Evolutionary conservation across 2,329 filamentous ascomycete species (phyloP), one percentile per base, ranked within the genome.

Genomic region (Alternaria postmessia): DNA sequence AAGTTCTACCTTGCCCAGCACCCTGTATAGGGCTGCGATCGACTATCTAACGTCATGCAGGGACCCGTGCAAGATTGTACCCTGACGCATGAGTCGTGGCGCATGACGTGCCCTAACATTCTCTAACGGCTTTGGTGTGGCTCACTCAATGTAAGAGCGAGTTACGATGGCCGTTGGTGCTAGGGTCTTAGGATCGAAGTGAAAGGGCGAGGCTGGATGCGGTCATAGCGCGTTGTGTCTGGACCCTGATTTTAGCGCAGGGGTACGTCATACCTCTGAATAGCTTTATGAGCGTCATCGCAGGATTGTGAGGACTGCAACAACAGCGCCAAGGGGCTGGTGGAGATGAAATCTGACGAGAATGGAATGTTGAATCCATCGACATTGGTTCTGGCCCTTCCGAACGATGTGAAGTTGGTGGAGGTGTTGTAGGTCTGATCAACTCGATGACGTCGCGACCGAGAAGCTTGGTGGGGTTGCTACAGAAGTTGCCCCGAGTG

Each of bases 31-130:
- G 46, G 53, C 26, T 59, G 51, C 41, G 60, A 64, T 58, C 62
- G 54, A 60, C 62, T 51, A 26, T 53, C 43, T 47, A 63, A 71
- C 70, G 70, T 72, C 70, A 72, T 68, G 70, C 67, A 72, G 67
- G 68, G 67, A 58, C 65, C 51, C 56, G 53, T 51, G 8, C 47
- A 51, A 56, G 41, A 24, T 38, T 41, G 52, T 30, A 38, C 14
- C 48, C 55, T 34, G 32, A 47, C n/a, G 20, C 24, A 18, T 55
- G 53, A 53, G 47, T 64, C 57, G 57, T 66, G 62, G 64, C 61
- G 63, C 59, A 68, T 68, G 61, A 61, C 61, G 65, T 66, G 39
- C 18, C 63, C 49, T 58, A 34, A 34, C 34, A 34, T 57, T 18
- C n/a, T 46, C 34, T 9, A 49, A 49, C 41, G 22, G 51, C n/a